Evolutionary conservation across 2,329 filamentous ascomycete species (phyloP).

Genomic region (Macrophomina tecta): DNA sequence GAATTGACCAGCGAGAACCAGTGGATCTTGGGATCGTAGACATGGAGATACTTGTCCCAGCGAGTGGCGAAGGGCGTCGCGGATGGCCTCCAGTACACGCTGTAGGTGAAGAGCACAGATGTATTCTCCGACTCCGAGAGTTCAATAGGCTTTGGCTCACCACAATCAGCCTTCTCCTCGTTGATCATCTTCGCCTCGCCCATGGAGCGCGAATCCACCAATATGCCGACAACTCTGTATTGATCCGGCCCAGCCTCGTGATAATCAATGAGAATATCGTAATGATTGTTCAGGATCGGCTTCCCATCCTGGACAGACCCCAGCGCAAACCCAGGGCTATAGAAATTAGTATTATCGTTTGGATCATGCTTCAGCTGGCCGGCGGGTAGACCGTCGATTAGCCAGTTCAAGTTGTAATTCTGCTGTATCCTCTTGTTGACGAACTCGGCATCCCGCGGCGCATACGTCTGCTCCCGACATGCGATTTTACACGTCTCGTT

Average conservation of each 20-base stretch:
- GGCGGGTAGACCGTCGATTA: slow-evolving; percentile 91
- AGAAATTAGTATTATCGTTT: slow-evolving; percentile 78
- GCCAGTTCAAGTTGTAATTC: slow-evolving; percentile 92
- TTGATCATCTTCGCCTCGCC: slow-evolving; percentile 61
- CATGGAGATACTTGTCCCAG: slow-evolving; percentile 98
- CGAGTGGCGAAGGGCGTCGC: slow-evolving; percentile 91
- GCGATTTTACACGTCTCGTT: slow-evolving; percentile 88
- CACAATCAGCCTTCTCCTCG: slow-evolving; percentile 68
- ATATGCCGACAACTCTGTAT: slow-evolving; percentile 88
- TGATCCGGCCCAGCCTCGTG: slow-evolving; percentile 76
- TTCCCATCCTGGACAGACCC: slow-evolving; percentile 57
- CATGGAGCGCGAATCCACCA: slow-evolving; percentile 81
- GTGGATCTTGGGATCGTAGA: slow-evolving; percentile 97
- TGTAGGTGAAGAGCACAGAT: slow-evolving; percentile 86
- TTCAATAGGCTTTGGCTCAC: slow-evolving; percentile 61
- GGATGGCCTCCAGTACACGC: slow-evolving; percentile 86
- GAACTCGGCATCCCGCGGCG: slow-evolving; percentile 72
- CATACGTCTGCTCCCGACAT: slow-evolving; percentile 71
- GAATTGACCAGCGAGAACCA: slow-evolving; percentile 99
- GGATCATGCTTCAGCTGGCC: slow-evolving; percentile 82
- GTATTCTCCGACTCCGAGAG: slow-evolving; percentile 69
- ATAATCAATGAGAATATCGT: slow-evolving; percentile 92
- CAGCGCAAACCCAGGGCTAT: slow-evolving; percentile 88
- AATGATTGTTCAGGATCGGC: slow-evolving; percentile 86
- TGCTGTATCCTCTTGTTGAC: slow-evolving; percentile 82